Conservation (phyloP, 257 asterid genomes). For the Galeopsis tetrahit region DNA sequence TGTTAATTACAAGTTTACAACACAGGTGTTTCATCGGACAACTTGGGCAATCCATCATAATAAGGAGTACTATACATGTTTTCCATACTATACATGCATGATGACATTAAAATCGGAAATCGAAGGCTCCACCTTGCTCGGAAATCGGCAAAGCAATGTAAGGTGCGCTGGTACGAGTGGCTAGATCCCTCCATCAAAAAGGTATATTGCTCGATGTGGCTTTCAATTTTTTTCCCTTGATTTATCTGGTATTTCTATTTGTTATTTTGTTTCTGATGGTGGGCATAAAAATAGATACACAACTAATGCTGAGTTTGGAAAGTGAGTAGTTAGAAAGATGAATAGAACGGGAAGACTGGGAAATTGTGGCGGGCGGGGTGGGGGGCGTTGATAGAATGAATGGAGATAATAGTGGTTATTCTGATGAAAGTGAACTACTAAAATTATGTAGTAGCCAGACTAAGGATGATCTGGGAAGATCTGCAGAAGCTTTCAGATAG, state of each 20-base stretch:
- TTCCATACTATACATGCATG: no score
- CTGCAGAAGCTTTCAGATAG: not conserved
- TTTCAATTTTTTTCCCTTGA: not conserved
- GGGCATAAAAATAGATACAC: not conserved
- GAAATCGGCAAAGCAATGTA: constrained; percentile 98
- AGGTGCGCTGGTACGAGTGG: constrained; percentile 99
- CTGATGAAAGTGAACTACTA: no score
- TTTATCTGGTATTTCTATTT: not conserved
- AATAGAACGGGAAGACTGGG: not conserved
- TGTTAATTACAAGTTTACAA: no score
- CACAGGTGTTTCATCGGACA: no score
- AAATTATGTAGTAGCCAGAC: not conserved
- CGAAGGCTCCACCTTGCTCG: no score
- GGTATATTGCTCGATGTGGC: constrained; percentile 37
- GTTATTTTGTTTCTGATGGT: not conserved
- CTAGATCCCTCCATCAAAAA: constrained; percentile 97
- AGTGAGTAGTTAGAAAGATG: not conserved
- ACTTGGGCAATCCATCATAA: no score
- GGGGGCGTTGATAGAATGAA: not conserved
- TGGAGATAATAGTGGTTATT: not conserved
- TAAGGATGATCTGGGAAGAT: not conserved
- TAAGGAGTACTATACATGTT: no score
- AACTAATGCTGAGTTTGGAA: not conserved
- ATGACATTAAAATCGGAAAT: no score
- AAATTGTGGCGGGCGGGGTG: not conserved